Percentiles rank a stretch among this genome's conserved stretches.
Conservation (phyloP, 2,329 filamentous ascomycete species). For the Colletotrichum sp. region DNA sequence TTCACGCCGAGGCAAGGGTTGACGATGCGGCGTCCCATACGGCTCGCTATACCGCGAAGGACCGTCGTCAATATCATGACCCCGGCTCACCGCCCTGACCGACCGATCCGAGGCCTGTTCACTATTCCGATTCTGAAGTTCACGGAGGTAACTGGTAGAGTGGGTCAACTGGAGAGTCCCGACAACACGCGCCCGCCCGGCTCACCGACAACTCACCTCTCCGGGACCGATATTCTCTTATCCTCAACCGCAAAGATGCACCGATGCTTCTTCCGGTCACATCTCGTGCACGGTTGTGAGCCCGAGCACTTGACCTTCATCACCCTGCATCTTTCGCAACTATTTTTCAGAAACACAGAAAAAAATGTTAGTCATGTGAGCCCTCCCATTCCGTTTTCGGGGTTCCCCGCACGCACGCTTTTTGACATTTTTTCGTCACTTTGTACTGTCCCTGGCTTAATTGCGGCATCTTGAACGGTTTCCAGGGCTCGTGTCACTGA, state of each 20-base stretch:
- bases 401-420: conserved; percentile 17
- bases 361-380: not conserved
- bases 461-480: conserved; percentile 14
- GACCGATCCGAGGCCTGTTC: conserved; percentile 4
- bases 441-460: conserved; percentile 20
- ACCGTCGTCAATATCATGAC: not conserved
- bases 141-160: conserved; percentile 13
- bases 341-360: not conserved
- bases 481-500: not conserved
- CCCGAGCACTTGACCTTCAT: conserved; percentile 29
- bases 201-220: conserved; percentile 22
- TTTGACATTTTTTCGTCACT: conserved; percentile 23
- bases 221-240: conserved; percentile 25
- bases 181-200: not conserved
- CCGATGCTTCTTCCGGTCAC: conserved; percentile 23
- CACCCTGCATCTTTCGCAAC: conserved; percentile 26
- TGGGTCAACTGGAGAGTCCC: not conserved
- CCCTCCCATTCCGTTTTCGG: not conserved
- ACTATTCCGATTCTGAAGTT: conserved; percentile 17
- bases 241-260: conserved; percentile 25
- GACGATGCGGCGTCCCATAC: conserved; percentile 1
- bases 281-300: conserved; percentile 25
- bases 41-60: not conserved
- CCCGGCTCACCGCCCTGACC: not conserved
- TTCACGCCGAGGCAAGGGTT: not conserved